These are phyloP conservation scores for Thozetella sp. DNA, from an alignment of 495 filamentous ascomycete species.

Conservation along the genomic window DNA sequence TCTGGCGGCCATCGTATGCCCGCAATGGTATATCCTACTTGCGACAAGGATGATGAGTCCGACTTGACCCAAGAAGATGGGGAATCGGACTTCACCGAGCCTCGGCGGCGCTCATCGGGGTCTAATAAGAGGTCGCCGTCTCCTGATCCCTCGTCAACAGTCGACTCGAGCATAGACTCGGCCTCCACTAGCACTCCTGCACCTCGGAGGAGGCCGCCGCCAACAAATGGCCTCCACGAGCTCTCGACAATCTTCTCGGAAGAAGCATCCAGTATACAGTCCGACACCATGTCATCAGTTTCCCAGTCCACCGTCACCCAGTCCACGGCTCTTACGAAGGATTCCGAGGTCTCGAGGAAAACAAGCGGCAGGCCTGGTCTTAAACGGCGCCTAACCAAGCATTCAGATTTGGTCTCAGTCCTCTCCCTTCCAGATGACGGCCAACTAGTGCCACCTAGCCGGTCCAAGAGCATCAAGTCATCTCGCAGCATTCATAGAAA, in stretches of 20 bases:
- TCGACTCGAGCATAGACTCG: slow-evolving; percentile 30
- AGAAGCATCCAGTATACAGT: slow-evolving; percentile 58
- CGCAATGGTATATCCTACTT: slow-evolving; percentile 44
- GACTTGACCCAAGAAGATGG: slow-evolving; percentile 27
- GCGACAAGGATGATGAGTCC: slow-evolving; percentile 31
- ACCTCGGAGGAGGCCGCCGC: slow-evolving; percentile 53
- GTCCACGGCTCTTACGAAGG: slow-evolving; percentile 34
- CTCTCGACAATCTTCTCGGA: slow-evolving; percentile 74
- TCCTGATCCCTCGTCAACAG: slow-evolving; percentile 30
- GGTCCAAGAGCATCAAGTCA: slow-evolving; percentile 64
- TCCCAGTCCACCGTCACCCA: slow-evolving; percentile 55
- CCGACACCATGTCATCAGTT: slow-evolving; percentile 39
- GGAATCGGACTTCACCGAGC: slow-evolving; percentile 10
- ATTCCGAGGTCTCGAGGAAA: slow-evolving; percentile 33
- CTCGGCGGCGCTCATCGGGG: slow-evolving; percentile 24
- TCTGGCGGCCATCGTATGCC: slow-evolving; percentile 43
- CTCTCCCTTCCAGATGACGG: slow-evolving; percentile 74
- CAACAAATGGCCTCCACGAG: slow-evolving; percentile 64
- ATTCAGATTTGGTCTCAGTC: slow-evolving; percentile 92
- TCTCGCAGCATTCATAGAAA: slow-evolving; percentile 71
- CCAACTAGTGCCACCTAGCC: slow-evolving; percentile 38
- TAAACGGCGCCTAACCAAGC: slow-evolving; percentile 82
- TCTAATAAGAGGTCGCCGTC: slow-evolving; percentile 23
- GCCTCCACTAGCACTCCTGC: slow-evolving; percentile 15
- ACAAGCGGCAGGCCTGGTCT: slow-evolving; percentile 48